Base-by-base conservation (phyloP, 306 rosid genomes). In the Citrullus amarus region DNA sequence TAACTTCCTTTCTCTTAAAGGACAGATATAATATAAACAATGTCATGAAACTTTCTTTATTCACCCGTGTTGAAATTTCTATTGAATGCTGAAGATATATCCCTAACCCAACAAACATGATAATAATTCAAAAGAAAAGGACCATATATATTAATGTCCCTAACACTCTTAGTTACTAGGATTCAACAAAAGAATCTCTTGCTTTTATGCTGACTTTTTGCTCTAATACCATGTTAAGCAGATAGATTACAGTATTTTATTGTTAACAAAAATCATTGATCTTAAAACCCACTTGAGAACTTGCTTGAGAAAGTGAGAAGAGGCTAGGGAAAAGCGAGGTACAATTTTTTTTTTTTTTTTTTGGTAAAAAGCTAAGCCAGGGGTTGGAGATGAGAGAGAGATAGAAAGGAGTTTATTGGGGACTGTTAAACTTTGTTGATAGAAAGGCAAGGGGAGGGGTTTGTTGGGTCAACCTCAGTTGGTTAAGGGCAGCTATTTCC, bases 401-500 rank as follows among this genome's bases (percentile, higher is more conserved):
- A 59, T 15, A 48, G 48, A 78, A 55, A 15, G 43, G 76, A 20
- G n/a, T 48, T 17, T 13, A 34, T 50, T 80, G 75, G 3, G 78
- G 32, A 77, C 61, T 78, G 88, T 81, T 59, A 74, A 48, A 76
- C 79, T 85, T 56, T n/a, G 83, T 79, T 80, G 80, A 81, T 50
- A 54, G 46, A 78, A 60, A 53, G n/a, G 65, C 79, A 50, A 9
- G 38, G 60, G 39, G 41, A 3, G 60, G 74, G 85, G 82, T 81
- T 85, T 80, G 80, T 38, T 79, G 85, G 85, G 90, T 88, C 96
- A 79, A 79, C 76, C 63, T 91, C 87, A 89, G 88, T 82, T 81
- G 68, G 91, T 87, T 85, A 83, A 80, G 81, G 3, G 50, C 32
- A 71, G 57, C 16, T 6, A 66, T 20, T 39, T 3, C 55, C 50